phyloP scores from a whole-genome alignment of 2,329 filamentous ascomycete genomes.

The Microdochium nivale region DNA sequence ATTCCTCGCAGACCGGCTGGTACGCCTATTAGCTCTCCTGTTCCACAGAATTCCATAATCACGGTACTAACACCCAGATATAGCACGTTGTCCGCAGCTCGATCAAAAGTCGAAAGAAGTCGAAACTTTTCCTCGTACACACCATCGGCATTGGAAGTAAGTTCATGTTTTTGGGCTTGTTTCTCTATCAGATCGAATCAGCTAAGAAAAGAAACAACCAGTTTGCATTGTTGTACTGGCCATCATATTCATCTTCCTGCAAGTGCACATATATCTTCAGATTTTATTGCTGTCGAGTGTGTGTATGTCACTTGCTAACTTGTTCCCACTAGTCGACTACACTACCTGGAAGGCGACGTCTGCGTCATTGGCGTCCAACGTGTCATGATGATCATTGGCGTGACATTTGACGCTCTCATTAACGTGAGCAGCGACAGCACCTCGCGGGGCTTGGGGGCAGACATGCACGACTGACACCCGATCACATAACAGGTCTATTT shows the following conservation, averaged over 20 bases:
- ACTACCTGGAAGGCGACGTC: not conserved
- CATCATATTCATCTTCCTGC: not conserved
- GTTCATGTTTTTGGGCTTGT: not conserved
- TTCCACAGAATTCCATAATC: not conserved
- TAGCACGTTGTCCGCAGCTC: not conserved
- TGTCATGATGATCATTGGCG: not conserved
- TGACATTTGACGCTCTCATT: not conserved
- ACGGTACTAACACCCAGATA: not conserved
- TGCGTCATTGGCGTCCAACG: not conserved
- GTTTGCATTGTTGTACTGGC: not conserved
- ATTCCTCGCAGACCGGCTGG: not conserved
- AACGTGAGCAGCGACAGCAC: not conserved
- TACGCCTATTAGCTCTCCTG: not conserved
- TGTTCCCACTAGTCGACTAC: not conserved
- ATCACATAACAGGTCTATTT: not conserved
- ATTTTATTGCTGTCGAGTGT: too few species aligned
- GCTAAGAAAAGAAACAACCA: not conserved
- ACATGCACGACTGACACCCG: not conserved
- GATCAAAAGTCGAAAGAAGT: not conserved
- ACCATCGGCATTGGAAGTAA: not conserved
- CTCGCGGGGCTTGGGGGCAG: not conserved
- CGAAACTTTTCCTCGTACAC: not conserved
- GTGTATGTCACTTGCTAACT: too few species aligned
- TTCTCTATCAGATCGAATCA: not conserved
- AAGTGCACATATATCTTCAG: not conserved